Base-by-base conservation (phyloP, 1,139 yeast genomes). In the Kluyveromyces sp. region DNA sequence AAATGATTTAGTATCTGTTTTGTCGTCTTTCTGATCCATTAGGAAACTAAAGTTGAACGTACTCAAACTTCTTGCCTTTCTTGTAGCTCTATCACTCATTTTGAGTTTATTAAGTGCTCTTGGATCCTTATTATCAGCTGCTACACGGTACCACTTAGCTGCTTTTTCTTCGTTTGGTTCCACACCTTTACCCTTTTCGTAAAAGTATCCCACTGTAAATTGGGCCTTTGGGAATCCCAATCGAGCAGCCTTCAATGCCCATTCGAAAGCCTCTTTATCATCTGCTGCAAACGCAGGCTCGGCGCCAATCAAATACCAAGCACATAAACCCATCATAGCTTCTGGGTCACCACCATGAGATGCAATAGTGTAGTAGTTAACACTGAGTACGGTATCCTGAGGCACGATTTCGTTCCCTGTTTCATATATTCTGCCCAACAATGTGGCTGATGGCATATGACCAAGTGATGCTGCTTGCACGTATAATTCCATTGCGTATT, bases 301-400 rank as follows among this genome's bases (percentile, higher is more conserved):
- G 38, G 87, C 83, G 1, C 98, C 98, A 33, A 88, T 84, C 64
- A 90, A 73, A 64, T 89, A 92, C 97, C 97, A 92, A 2, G 97
- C 97, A 65, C 97, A 89, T 73, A 92, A 74, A 3, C 96, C 90
- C 58, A 90, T 72, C 96, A 90, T 92, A 15, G 96, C 83, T 45
- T 78, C 81, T 1, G 95, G 78, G 64, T 92, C 95, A 4, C 96
- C 96, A 2, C 84, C 83, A 41, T 83, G 66, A 0, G 97, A 96
- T 0, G 96, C 96, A 55, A 85, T 82, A 0, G 96, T 89, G 64
- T 88, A 92, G 63, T 90, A 92, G 64, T 92, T 97, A 43, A 92
- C 87, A 1, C 95, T 83, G 46, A 92, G 72, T 54, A 87, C 85
- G 0, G 92, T 74, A 63, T 92, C 96, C 55, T 81, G 86, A 1